Evolutionary conservation across 2,329 filamentous ascomycete species (phyloP).

Genomic region (Talaromyces sp.): DNA sequence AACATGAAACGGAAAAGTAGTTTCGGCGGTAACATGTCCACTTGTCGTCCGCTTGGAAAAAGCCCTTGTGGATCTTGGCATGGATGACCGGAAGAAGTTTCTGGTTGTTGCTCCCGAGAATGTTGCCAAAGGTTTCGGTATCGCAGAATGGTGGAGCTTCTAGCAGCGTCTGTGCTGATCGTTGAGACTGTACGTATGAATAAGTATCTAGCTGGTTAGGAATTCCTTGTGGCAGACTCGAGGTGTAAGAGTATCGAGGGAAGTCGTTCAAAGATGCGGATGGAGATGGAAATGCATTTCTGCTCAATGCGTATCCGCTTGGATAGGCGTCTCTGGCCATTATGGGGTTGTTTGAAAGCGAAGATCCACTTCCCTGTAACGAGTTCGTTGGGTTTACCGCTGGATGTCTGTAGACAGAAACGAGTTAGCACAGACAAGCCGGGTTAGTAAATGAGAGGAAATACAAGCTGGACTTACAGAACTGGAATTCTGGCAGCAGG

Average conservation of each 20-base stretch:
- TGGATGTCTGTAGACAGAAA: constrained; percentile 39
- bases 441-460: not conserved
- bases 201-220: constrained; percentile 34
- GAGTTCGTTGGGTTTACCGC: constrained; percentile 45
- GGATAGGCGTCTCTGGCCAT: constrained; percentile 41
- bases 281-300: constrained; percentile 30
- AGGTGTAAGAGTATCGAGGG: constrained; percentile 24
- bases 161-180: constrained; percentile 27
- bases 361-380: constrained; percentile 31
- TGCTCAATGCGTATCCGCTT: constrained; percentile 32
- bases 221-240: constrained; percentile 30
- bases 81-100: constrained; percentile 69
- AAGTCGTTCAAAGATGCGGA: constrained; percentile 33
- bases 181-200: constrained; percentile 28
- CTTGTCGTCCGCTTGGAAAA: constrained; percentile 74
- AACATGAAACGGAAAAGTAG: constrained; percentile 83
- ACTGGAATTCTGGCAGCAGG: constrained; percentile 31
- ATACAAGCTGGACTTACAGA: constrained; percentile 34
- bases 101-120: constrained; percentile 32
- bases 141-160: constrained; percentile 45
- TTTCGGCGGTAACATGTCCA: constrained; percentile 94
- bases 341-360: constrained; percentile 28
- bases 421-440: not conserved
- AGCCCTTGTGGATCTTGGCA: constrained; percentile 82
- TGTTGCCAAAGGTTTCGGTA: constrained; percentile 34